Conservation (phyloP, 2,329 filamentous ascomycete species). For the Pseudogymnoascus sp. region DNA sequence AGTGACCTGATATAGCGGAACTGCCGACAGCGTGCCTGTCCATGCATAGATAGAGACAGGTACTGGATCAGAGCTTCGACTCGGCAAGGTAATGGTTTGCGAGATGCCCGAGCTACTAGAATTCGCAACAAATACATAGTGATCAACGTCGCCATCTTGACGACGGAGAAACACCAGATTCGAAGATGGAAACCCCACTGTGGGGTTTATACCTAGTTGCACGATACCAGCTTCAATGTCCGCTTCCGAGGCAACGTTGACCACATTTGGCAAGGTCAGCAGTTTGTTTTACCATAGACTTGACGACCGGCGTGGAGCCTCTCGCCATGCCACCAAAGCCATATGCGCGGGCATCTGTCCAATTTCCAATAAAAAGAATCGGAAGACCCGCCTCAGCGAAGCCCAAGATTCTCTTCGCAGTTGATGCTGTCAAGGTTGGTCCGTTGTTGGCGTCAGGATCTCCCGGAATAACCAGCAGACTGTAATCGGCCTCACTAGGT, state of each 20-base stretch:
- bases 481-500: slow-evolving; percentile 7
- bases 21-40: slow-evolving; percentile 9
- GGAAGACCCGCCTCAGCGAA: slow-evolving; percentile 11
- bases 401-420: slow-evolving; percentile 2
- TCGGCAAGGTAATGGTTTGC: not conserved
- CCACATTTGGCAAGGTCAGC: slow-evolving; percentile 3
- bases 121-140: slow-evolving; percentile 11
- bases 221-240: not conserved
- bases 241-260: not conserved
- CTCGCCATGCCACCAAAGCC: not conserved
- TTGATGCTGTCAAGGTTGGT: slow-evolving; percentile 9
- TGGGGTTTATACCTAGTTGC: not conserved
- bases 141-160: slow-evolving; percentile 11
- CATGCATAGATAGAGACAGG: slow-evolving; percentile 11
- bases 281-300: slow-evolving; percentile 1
- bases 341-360: slow-evolving; percentile 7
- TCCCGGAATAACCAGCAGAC: slow-evolving; percentile 8
- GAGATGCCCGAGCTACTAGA: slow-evolving; percentile 9
- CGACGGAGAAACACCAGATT: slow-evolving; percentile 12
- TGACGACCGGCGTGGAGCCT: not conserved
- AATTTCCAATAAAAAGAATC: slow-evolving; percentile 11
- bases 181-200: not conserved
- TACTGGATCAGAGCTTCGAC: not conserved
- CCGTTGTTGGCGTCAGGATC: not conserved
- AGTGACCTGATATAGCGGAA: slow-evolving; percentile 3